Base-by-base conservation (phyloP, 768 basidiomycete species). In the Pleurotus cornucopiae region DNA sequence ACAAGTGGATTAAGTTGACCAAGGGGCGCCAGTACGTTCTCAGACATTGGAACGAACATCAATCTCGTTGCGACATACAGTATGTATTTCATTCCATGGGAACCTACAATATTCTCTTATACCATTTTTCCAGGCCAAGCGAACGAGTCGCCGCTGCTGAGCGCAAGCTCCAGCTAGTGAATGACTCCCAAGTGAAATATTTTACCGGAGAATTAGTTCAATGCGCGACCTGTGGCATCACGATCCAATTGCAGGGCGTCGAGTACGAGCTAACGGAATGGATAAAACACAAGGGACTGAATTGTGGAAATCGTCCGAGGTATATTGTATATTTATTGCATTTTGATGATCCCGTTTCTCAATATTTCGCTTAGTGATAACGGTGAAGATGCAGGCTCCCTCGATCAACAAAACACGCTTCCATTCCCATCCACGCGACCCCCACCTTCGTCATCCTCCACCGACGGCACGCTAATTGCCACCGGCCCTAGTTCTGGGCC, bases 251-350 rank as follows among this genome's bases (percentile, higher is more conserved):
- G 48, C 74, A 71, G 21, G 76, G 79, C 2, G 69, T 71, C n/a
- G 82, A 86, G 18, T 89, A 83, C 59, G 80, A 83, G 58, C 66
- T 87, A 47, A 71, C 76, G 12, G 76, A 67, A 49, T 90, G 88
- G 88, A 74, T 79, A 44, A 76, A 76, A 41, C 88, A 90, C 63
- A 89, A 88, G 66, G 57, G 62, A 7, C 65, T 21, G 4, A 20
- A 52, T 20, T 52, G 48, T 49, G 48, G 26, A 14, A 49, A 58
- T 6, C 88, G 87, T 67, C 65, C 69, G 49, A 64, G 55, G 66
- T 63, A 59, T 53, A 43, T 38, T 18, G n/a, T 40, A 40, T 38
- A 48, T 20, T 21, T 49, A 25, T 43, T 49, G 34, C 7, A n/a
- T 12, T 34, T 45, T 49, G 30, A 41, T 16, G 38, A 9, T 39